These are phyloP conservation scores for Sophora flavescens DNA, from an alignment of 306 rosid species.

Conservation along the genomic window DNA sequence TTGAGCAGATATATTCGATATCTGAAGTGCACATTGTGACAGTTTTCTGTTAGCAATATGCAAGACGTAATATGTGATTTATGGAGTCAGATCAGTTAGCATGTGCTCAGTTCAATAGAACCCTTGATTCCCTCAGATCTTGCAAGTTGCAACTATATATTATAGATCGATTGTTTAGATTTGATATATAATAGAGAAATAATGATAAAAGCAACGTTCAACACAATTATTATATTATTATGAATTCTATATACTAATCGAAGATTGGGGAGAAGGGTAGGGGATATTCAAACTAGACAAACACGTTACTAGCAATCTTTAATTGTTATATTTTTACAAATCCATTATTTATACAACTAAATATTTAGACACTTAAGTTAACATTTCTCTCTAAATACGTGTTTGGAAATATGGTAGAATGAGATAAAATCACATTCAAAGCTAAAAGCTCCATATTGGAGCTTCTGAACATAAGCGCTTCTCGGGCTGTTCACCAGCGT, in stretches of 20 bases:
- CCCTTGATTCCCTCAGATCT: slow-evolving; percentile 41
- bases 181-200: neutral
- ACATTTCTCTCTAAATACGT: too few species aligned
- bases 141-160: neutral
- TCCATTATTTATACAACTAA: too few species aligned
- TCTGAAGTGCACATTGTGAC: slow-evolving; percentile 28
- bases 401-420: too few species aligned
- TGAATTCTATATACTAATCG: neutral
- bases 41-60: slow-evolving; percentile 48
- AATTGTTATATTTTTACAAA: neutral
- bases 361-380: too few species aligned
- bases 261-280: neutral
- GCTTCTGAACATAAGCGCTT: too few species aligned
- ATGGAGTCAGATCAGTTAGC: slow-evolving; percentile 46
- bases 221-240: neutral
- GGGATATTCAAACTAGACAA: neutral
- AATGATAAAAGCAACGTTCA: slow-evolving; percentile 9
- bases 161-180: neutral
- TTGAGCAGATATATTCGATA: slow-evolving; percentile 39
- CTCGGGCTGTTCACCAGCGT: too few species aligned
- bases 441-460: too few species aligned
- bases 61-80: slow-evolving; percentile 25
- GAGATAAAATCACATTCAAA: too few species aligned
- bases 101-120: slow-evolving; percentile 41
- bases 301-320: neutral